These are phyloP conservation scores for Salix purpurea DNA, from an alignment of 345 rosid species.

Conservation along the genomic window DNA sequence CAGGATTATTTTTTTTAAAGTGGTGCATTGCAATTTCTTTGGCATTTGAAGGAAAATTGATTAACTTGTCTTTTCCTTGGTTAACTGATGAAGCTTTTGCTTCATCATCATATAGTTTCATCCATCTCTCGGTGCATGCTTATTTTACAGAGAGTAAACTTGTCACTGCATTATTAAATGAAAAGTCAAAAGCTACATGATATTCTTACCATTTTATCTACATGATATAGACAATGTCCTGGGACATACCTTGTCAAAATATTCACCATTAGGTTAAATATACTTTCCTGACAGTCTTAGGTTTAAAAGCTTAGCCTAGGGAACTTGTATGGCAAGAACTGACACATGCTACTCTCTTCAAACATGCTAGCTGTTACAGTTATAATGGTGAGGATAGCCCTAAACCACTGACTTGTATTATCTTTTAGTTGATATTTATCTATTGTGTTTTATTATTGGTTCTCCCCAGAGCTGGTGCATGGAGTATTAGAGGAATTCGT, in stretches of 20 bases:
- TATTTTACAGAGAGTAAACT: not conserved
- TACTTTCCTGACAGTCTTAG: not conserved
- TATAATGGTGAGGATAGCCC: not conserved
- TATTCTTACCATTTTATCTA: not conserved
- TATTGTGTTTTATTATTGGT: not conserved
- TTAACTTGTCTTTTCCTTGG: not conserved
- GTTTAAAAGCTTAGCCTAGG: not conserved
- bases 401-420: not conserved
- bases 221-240: not conserved
- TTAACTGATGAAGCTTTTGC: not conserved
- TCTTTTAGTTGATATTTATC: not conserved
- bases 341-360: not conserved
- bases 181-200: not conserved
- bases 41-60: not conserved
- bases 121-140: not conserved
- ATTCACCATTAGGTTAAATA: not conserved
- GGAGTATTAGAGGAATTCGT: not conserved
- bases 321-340: not conserved
- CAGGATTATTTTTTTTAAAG: slow-evolving; percentile 4
- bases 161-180: not conserved
- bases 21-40: not conserved
- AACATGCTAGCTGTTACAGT: not conserved
- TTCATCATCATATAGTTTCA: not conserved
- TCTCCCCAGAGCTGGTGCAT: not conserved
- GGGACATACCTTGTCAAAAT: not conserved